These are phyloP conservation scores for Pontederia crassipes DNA, from an alignment of 176 grass and related monocot species.

Conservation along the genomic window DNA sequence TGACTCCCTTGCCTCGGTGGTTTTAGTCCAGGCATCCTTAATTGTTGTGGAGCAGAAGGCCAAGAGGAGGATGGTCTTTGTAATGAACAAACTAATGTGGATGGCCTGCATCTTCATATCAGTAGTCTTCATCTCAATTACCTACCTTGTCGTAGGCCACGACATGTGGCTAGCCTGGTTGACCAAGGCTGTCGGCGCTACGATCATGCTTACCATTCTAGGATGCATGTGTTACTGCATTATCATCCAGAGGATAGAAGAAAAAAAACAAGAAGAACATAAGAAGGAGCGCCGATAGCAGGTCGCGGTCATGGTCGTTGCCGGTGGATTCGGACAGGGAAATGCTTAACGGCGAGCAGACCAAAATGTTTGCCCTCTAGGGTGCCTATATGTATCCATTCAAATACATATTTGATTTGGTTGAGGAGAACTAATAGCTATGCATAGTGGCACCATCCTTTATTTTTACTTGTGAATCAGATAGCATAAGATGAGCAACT, in stretches of 20 bases:
- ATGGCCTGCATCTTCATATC: conserved; percentile 82
- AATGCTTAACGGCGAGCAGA: background rate
- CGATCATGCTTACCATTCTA: background rate
- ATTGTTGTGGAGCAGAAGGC: conserved; percentile 65
- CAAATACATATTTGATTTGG: too few relatives aligned
- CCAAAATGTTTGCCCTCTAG: too few relatives aligned
- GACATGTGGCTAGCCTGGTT: conserved; percentile 36
- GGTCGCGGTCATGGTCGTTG: background rate
- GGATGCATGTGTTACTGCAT: background rate
- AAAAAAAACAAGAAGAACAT: background rate
- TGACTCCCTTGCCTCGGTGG: conserved; percentile 75
- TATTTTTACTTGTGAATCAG: too few relatives aligned
- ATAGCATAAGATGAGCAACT: too few relatives aligned
- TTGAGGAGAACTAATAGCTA: too few relatives aligned
- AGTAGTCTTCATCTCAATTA: conserved; percentile 74
- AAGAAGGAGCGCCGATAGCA: background rate
- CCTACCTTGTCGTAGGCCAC: conserved; percentile 67
- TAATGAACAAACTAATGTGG: conserved; percentile 99
- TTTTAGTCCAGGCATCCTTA: conserved; percentile 29
- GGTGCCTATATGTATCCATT: too few relatives aligned
- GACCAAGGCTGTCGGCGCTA: background rate
- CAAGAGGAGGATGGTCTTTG: conserved; percentile 89
- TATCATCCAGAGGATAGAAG: background rate
- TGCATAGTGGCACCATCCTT: too few relatives aligned
- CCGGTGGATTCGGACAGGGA: background rate